Evolutionary conservation across 352 stramenopile genomes (phyloP), one percentile per base, ranked within the genome.

Genomic region (Globisporangium iwayamae): DNA sequence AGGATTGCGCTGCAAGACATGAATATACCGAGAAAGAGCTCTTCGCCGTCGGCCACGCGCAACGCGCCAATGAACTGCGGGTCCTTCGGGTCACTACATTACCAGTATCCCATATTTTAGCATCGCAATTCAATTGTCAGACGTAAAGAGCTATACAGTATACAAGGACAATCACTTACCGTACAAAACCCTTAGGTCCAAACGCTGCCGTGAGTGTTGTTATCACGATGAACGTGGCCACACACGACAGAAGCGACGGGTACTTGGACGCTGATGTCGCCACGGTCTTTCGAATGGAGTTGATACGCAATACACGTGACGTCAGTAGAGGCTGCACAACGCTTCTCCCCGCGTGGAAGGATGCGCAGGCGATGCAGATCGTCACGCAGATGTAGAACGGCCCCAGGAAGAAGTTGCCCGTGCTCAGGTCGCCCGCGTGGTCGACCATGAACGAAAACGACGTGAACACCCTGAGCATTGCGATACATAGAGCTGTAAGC

Each of bases 381-480:
- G 85, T 85, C 6, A 18, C 62, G 36, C 71, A 75, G 8, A 95
- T 80, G 68, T 95, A 95, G 2, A 91, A 38, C 13, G 76, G 75
- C 1, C 85, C 87, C 0, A 67, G 62, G 8, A 76, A 46, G 25
- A 81, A 56, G 47, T 61, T 81, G 6, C 48, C 36, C 1, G 65
- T 61, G 53, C 81, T 90, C 9, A 95, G 74, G 50, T 93, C 87
- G 2, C 87, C 83, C 1, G 87, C 87, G 56, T 95, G 87, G 65
- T 95, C 87, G 5, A 78, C 81, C 87, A 95, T 95, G 73, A 91
- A 95, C 60, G 85, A 87, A 58, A 89, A 95, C n/a, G 85, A 94
- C 48, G 87, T 95, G 60, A 95, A 92, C 14, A 93, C 87, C 1
- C 87, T 95, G 50, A 14, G 68, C 18, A 52, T 7, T 50, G 2